Base-by-base conservation (phyloP, 2,329 filamentous ascomycete genomes). In the Sordariomycetes sp. region DNA sequence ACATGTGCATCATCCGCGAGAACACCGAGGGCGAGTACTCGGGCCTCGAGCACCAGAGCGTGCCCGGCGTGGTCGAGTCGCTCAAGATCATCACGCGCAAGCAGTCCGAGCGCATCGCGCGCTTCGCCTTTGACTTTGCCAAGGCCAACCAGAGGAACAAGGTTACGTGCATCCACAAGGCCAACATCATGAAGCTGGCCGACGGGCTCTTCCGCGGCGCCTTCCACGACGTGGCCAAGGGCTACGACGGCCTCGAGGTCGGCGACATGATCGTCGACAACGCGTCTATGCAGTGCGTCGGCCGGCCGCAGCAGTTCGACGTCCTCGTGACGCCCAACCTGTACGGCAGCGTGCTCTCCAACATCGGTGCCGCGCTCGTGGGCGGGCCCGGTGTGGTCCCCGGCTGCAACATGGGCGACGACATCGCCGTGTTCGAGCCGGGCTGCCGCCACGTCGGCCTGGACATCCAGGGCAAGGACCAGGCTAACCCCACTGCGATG, bases 231-330 rank as follows among this genome's bases (percentile, higher is more conserved):
- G 86, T 94, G 66, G 89, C 91, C 65, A 89, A 95, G 80, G 90
- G 96, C 74, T 99, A 94, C 80, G 93, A 94, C 61, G 95, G 90
- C 62, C 82, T 99, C 67, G 89, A 97, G 81, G 88, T 87, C 72
- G 95, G 95, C 81, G 94, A 99, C 79, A 97, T 99, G 93, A 99
- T 99, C 75, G 94, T 99, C 76, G 94, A 99, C 80, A 99, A 99
- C 77, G 94, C 94, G 70, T 96, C 90, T 70, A 99, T 99, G 94
- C 94, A 99, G 81, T 95, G 91, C 72, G 94, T 99, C 66, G 92
- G 90, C 65, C 83, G 85, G 65, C 94, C 94, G 62, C 94, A 97
- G 79, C 94, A 99, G 77, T 99, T 99, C 72, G 94, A 99, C 74
- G 94, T 99, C 68, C 90, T 99, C 87, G 94, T 99, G 74, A 97